Evolutionary conservation across 306 rosid species (phyloP).

Genomic region (Vigna trinervia): DNA sequence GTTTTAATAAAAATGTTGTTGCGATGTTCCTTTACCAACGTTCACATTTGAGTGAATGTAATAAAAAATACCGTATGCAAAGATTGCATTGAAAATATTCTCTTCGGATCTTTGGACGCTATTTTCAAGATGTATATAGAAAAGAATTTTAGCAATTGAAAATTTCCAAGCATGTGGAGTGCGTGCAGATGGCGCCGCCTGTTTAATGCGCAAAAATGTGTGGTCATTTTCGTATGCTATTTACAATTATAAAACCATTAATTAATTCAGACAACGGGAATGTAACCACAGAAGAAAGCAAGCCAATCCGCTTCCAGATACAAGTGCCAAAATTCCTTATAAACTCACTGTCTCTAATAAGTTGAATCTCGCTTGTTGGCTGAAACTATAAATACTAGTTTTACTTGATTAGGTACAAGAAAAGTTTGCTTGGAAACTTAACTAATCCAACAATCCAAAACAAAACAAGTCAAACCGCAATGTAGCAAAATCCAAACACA

Average conservation of each 20-base stretch:
- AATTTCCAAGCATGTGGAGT: background rate
- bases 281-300: conserved; percentile 5
- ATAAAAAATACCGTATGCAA: background rate
- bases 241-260: background rate
- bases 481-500: background rate
- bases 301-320: background rate
- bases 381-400: background rate
- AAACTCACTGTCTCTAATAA: background rate
- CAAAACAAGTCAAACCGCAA: conserved; percentile 21
- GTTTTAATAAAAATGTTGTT: background rate
- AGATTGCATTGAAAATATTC: background rate
- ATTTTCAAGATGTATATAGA: conserved; percentile 7
- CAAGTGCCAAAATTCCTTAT: background rate
- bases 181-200: background rate
- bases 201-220: background rate
- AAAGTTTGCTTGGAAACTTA: conserved; percentile 19
- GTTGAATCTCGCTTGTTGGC: background rate
- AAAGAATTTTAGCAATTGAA: background rate
- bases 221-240: background rate
- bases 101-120: background rate
- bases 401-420: conserved; percentile 21
- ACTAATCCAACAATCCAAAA: conserved; percentile 36
- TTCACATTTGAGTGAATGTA: conserved; percentile 16
- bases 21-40: background rate
- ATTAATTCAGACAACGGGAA: background rate